Evolutionary conservation across 306 rosid genomes (phyloP).

Genomic region (Rosa chinensis): DNA sequence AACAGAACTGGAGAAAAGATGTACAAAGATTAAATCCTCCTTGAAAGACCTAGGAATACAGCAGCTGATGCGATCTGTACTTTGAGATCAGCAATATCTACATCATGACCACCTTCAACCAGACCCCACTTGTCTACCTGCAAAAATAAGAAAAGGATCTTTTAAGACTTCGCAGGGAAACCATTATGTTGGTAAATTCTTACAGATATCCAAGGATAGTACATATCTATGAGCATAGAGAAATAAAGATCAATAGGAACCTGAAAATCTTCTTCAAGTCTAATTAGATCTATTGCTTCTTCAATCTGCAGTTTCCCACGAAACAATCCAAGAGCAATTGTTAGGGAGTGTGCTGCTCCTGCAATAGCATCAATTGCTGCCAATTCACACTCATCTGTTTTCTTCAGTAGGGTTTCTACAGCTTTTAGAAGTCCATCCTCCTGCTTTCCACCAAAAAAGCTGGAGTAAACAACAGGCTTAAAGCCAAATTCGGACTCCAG

Average conservation of each 20-base stretch:
- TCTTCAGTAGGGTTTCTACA: conserved; percentile 55
- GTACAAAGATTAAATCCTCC: conserved; percentile 36
- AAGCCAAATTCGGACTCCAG: conserved; percentile 76
- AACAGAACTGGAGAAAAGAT: not conserved
- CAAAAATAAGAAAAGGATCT: conserved; percentile 2
- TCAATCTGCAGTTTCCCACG: conserved; percentile 66
- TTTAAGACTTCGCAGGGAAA: not conserved
- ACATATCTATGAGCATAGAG: not conserved
- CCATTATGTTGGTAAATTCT: not conserved
- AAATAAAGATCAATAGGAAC: conserved; percentile 32
- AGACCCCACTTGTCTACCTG: conserved; percentile 93
- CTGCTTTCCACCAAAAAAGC: conserved; percentile 82
- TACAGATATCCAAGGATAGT: not conserved
- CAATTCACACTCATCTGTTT: conserved; percentile 78
- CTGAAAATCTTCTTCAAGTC: conserved; percentile 96
- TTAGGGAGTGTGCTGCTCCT: conserved; percentile 71
- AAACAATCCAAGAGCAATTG: conserved; percentile 59
- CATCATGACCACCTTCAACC: conserved; percentile 99
- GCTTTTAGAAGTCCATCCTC: conserved; percentile 68
- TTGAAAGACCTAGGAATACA: conserved; percentile 79
- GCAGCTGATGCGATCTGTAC: conserved; percentile 80
- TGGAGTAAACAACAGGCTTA: conserved; percentile 69
- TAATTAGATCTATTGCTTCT: conserved; percentile 76
- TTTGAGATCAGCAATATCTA: conserved; percentile 82
- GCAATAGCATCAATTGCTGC: conserved; percentile 85